phyloP scores from a whole-genome alignment of 345 rosid species.

The Bretschneidera sinensis region DNA sequence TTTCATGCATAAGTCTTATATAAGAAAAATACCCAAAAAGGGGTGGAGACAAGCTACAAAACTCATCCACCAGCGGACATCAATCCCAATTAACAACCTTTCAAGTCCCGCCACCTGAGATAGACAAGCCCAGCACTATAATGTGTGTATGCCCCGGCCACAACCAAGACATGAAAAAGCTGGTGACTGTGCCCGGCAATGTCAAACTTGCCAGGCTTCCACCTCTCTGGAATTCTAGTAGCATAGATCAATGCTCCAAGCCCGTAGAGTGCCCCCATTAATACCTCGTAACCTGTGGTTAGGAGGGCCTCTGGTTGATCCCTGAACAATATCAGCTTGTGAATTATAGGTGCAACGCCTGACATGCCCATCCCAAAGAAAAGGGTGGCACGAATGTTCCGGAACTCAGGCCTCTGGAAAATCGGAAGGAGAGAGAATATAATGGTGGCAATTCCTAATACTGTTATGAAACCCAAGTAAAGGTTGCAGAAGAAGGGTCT shows the following conservation, averaged over 20 bases:
- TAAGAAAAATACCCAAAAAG: too few relatives aligned
- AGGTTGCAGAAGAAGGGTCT: constrained; percentile 19
- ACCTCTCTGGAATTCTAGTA: constrained; percentile 16
- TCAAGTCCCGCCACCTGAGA: constrained; percentile 22
- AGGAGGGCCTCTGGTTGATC: constrained; percentile 17
- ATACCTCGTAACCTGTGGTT: constrained; percentile 19
- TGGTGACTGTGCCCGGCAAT: constrained; percentile 29
- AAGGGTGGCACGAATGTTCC: constrained; percentile 13
- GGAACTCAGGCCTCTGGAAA: constrained; percentile 21
- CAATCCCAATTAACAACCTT: constrained; percentile 16
- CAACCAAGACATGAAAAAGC: constrained; percentile 24
- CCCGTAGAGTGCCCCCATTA: constrained; percentile 24
- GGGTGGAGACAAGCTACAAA: too few relatives aligned
- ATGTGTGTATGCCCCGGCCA: constrained; percentile 25
- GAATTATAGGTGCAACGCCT: constrained; percentile 22
- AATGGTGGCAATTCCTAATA: constrained; percentile 13
- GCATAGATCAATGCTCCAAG: constrained; percentile 22
- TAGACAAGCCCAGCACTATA: constrained; percentile 19
- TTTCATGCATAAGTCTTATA: too few relatives aligned
- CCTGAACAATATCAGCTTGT: constrained; percentile 20
- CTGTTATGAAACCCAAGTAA: constrained; percentile 18
- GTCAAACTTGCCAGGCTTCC: constrained; percentile 29
- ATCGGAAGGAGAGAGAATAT: constrained; percentile 23
- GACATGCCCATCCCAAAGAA: constrained; percentile 25
- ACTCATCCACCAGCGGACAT: too few relatives aligned